Evolutionary conservation across 106 monocot genomes (phyloP).

Genomic region (Platanthera zijinensis): DNA sequence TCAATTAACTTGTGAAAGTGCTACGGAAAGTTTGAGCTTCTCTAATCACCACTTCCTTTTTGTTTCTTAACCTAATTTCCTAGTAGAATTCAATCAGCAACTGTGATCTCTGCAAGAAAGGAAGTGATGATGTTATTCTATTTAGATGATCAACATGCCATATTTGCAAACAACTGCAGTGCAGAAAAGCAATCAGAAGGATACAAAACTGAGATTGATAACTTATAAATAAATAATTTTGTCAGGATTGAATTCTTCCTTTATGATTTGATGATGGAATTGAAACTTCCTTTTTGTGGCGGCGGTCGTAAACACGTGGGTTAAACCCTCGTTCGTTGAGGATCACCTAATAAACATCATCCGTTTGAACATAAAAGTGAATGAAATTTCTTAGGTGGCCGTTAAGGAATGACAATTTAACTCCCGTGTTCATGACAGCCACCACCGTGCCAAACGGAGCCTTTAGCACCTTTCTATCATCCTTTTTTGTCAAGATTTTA

Average conservation of each 20-base stretch:
- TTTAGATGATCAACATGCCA: background rate
- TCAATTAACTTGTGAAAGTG: slow-evolving; percentile 1
- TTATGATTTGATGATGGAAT: background rate
- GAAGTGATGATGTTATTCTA: background rate
- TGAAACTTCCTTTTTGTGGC: no score
- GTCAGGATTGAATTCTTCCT: slow-evolving; percentile 6
- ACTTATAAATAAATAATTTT: background rate
- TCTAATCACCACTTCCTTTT: background rate
- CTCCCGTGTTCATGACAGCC: no score
- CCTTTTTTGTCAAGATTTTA: background rate
- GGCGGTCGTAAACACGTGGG: no score
- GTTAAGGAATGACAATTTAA: no score
- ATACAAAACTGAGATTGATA: no score
- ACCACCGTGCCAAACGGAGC: no score
- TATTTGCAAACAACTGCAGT: background rate
- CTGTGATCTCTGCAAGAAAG: background rate
- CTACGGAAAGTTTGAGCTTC: background rate
- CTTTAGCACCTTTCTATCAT: background rate
- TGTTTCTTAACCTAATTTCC: slow-evolving; percentile 1
- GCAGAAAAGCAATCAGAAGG: background rate
- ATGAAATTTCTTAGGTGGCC: no score
- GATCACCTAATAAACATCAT: no score
- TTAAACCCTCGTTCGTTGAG: no score
- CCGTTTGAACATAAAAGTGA: no score
- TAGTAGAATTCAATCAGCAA: background rate